Evolutionary conservation across 2,329 filamentous ascomycete species (phyloP).

Genomic region (Alternaria sp.): DNA sequence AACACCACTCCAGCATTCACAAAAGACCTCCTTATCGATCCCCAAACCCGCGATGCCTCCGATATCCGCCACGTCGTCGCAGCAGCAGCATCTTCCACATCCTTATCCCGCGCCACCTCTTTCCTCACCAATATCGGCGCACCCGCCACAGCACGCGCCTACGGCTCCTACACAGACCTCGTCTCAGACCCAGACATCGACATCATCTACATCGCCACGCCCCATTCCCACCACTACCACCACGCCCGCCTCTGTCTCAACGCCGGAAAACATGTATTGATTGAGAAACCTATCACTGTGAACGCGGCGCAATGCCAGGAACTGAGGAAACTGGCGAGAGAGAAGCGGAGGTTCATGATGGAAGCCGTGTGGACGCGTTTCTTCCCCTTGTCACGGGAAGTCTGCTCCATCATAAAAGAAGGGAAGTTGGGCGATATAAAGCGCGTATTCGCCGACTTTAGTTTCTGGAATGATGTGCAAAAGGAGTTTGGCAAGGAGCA

Average conservation of each 20-base stretch:
- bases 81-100: slow-evolving; percentile 82
- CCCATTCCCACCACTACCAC: slow-evolving; percentile 92
- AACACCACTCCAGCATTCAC: slow-evolving; percentile 67
- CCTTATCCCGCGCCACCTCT: too few species aligned
- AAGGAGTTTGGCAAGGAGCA: slow-evolving; percentile 61
- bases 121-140: too few species aligned
- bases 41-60: slow-evolving; percentile 68
- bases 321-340: slow-evolving; percentile 72
- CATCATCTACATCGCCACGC: slow-evolving; percentile 87
- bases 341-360: slow-evolving; percentile 64
- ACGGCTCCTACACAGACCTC: slow-evolving; percentile 82
- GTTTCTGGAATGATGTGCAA: slow-evolving; percentile 65
- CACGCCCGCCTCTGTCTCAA: slow-evolving; percentile 84
- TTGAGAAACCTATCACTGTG: slow-evolving; percentile 89
- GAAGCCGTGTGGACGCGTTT: slow-evolving; percentile 85
- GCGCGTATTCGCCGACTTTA: slow-evolving; percentile 64
- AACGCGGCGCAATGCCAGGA: slow-evolving; percentile 77
- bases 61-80: slow-evolving; percentile 79
- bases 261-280: slow-evolving; percentile 85
- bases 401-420: slow-evolving; percentile 68
- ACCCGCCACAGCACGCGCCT: slow-evolving; percentile 70
- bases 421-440: slow-evolving; percentile 63
- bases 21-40: slow-evolving; percentile 78
- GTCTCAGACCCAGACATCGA: slow-evolving; percentile 80
- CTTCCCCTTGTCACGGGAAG: slow-evolving; percentile 80